Percentiles rank a stretch among this genome's conserved stretches.
Evolutionary conservation across 345 rosid genomes (phyloP).

Genomic region (Salix udensis): DNA sequence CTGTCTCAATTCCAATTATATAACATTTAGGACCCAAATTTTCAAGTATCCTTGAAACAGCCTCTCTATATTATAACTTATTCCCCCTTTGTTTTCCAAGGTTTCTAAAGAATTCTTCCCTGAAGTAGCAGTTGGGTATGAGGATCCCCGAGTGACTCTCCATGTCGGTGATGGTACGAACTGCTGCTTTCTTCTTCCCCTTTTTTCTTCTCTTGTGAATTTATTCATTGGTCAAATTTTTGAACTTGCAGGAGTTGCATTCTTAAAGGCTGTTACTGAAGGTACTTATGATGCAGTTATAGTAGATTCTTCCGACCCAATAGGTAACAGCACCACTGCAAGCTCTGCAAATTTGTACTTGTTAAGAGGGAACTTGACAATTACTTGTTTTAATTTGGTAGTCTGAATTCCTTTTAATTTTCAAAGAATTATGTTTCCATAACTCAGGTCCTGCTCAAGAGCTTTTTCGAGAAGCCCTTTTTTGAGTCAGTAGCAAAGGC

Average conservation of each 20-base stretch:
- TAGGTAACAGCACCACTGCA: slow-evolving; percentile 40
- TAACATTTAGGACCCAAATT: background rate
- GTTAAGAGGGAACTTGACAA: background rate
- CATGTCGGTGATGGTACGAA: slow-evolving; percentile 81
- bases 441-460: slow-evolving; percentile 87
- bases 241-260: slow-evolving; percentile 66
- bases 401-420: background rate
- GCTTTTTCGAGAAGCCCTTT: slow-evolving; percentile 93
- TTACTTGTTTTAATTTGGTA: background rate
- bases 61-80: background rate
- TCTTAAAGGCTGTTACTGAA: slow-evolving; percentile 63
- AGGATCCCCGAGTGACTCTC: slow-evolving; percentile 86
- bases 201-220: background rate
- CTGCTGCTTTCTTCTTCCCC: background rate
- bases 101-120: slow-evolving; percentile 87
- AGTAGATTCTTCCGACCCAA: slow-evolving; percentile 94
- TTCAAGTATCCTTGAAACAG: background rate
- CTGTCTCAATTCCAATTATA: background rate
- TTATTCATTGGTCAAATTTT: background rate
- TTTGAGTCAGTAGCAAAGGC: slow-evolving; percentile 77
- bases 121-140: slow-evolving; percentile 71
- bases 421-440: background rate
- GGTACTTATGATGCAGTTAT: slow-evolving; percentile 92
- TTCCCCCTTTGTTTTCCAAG: slow-evolving; percentile 38
- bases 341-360: background rate